Base-by-base conservation (phyloP, 2,329 filamentous ascomycete genomes). In the Pseudogymnoascus sp. region DNA sequence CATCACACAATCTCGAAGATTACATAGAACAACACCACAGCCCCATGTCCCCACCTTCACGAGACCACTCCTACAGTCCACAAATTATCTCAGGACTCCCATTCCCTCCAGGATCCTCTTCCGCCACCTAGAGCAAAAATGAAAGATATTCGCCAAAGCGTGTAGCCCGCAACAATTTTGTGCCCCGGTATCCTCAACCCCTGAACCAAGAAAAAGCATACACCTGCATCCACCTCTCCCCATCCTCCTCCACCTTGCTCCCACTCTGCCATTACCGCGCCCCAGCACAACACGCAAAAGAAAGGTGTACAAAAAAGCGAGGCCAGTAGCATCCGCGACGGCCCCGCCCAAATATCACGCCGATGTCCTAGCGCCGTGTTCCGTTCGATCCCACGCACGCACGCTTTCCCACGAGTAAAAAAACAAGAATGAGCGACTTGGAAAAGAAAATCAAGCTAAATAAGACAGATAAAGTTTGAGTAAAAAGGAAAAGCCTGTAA, bases 271-370 rank as follows among this genome's bases (percentile, higher is more conserved):
- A 55, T 55, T 55, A 55, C 48, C 29, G 48, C 29, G 48, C 48
- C 21, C 9, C 29, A 55, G n/a, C 48, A 13, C 15, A 17, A 55
- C 29, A 55, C 48, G 48, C 44, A 35, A 55, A 33, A 21, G 15
- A 55, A 55, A 55, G 48, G 48, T 33, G 48, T 55, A 55, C 48
- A 55, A 33, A 39, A 39, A 55, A 55, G 27, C 10, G 15, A 33
- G 48, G 15, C 15, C 48, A 55, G 10, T 2, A 21, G 21, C 29
- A 55, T 55, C 48, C 15, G 1, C 7, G 48, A 33, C n/a, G 27
- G 17, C 10, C n/a, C 27, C 44, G 21, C 21, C 13, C 7, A 17
- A 44, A 25, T 44, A 21, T 48, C 42, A 7, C 42, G 21, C 48
- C 48, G 48, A 33, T 7, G 48, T 55, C 17, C 27, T 33, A 33